Evolutionary conservation across 2,329 filamentous ascomycete genomes (phyloP), one percentile per base, ranked within the genome.

Genomic region (Stagonosporopsis cucurbitacearum): DNA sequence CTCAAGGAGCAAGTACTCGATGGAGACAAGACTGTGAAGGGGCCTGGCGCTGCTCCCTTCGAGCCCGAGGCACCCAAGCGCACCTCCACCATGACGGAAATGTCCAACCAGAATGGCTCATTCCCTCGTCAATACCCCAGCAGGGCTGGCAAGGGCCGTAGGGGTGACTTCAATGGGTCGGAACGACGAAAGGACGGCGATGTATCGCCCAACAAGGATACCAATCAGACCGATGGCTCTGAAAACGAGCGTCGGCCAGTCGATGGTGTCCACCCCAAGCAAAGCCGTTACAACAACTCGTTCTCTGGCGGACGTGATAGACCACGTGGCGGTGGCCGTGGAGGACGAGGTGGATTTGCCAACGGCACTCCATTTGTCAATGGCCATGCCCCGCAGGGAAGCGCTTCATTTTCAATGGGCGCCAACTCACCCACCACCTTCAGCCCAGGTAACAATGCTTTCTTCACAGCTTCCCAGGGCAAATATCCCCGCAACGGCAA

Each of bases 401-500:
- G 68, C n/a, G 65, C 68, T 6, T 65, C 66, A 9, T 75, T 78
- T 50, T 67, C 77, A 40, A 35, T 64, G 46, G 73, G 77, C 20
- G 68, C 71, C 7, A 64, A 72, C 32, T 71, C 76, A 35, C 71
- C 74, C 53, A 69, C 77, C 57, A 64, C 73, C 28, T 69, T 70
- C 65, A 64, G 66, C 39, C 70, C 72, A 11, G 74, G 74, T 39
- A 74, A 75, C 50, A 69, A 60, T 17, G 59, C 64, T 32, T 75
- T 69, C 48, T 74, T 74, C 60, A 50, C 66, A 8, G 45, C 62
- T 64, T 67, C 64, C 35, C 69, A 60, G 47, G 51, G 63, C 56
- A 79, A 78, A 55, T 82, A 80, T 62, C 79, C 85, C 46, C 79
- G 81, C 63, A 75, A 73, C 50, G 79, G 79, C 43, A 74, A 83